Base-by-base conservation (phyloP, 306 rosid species). In the Pyrus pyrifolia region DNA sequence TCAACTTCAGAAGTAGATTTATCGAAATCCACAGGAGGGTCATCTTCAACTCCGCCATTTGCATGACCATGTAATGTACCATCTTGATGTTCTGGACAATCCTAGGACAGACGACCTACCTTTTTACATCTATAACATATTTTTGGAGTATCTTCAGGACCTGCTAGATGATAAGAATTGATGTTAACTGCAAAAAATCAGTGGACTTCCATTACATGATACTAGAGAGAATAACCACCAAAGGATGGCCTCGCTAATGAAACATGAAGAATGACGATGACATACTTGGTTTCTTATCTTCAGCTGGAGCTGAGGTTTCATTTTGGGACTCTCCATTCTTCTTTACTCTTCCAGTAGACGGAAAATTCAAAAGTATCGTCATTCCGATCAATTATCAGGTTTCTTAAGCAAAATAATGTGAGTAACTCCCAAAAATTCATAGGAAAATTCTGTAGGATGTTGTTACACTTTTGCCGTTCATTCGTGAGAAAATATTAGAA, bases 111-210 rank as follows among this genome's bases (percentile, higher is more conserved):
- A 76, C 92, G 99, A 72, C 97, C 99, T 22, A 76, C 85, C 91
- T 90, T 95, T 82, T 95, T 95, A 85, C 99, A 95, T 88, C 86
- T 92, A 72, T 90, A 95, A 81, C 99, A 95, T 84, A 95, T 87
- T 87, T 92, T 95, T 49, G 85, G 81, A 79, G 97, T 89, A 22
- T 92, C 97, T 49, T 66, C 64, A 78, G 83, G 80, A 81, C 82
- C 99, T 90, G 88, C 65, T 55, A 80, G 66, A 76, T 60, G 40
- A 45, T 67, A 73, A 78, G 68, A 71, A 51, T 45, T 69, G 44
- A 79, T 33, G 51, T 42, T 10, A 10, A 58, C 38, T n/a, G 14
- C 14, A 38, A 40, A n/a, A 65, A 33, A 58, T 30, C 25, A 0
- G 46, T 19, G 66, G 57, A 57, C 49, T 66, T 46, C 40, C 53